Base-by-base conservation (phyloP, 176 grass and related monocot species). In the Cocos nucifera region DNA sequence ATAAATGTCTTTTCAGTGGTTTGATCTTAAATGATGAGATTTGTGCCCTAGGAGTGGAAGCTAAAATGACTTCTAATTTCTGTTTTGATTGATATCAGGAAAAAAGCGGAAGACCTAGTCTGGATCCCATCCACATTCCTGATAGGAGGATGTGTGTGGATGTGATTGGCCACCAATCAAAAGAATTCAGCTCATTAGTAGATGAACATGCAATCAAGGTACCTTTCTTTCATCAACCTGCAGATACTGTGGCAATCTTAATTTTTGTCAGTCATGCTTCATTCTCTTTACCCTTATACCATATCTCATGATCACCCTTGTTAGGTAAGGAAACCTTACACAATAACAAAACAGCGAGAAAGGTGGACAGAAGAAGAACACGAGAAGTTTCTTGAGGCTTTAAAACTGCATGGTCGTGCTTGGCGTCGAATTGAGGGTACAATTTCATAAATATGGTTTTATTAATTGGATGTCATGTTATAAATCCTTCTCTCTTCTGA, bases 341-440 rank as follows among this genome's bases (percentile, higher is more conserved):
- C 78, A 0, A 88, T 85, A 74, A 75, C 92, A 0, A 97, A 97
- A 67, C 87, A 88, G 74, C 29, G 92, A 54, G 92, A 96, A 73
- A 96, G 80, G 75, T 96, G 92, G 92, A 87, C 86, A 18, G 87
- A 90, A 17, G 75, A 96, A 67, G 92, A 96, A 58, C 92, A 96
- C 0, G 75, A 78, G 1, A 96, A 82, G 78, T 96, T 96, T 66
- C 52, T 96, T 60, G 86, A 90, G 74, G 92, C 92, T 25, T 54
- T 96, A 52, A 86, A 78, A 73, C 67, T 96, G 17, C 84, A 87
- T 23, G 92, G 92, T 1, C 92, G 92, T 19, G 79, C 75, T 51
- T 96, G 92, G 92, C 87, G 83, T 17, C 78, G 80, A 66, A 96
- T 96, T 72, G 83, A 88, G 90, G 92, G 92, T 96, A 61, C 6